A percentile compares a stretch with the other conserved stretches of the same genome.
phyloP scores from a whole-genome alignment of 2,329 filamentous ascomycete species.

The Didymellaceae sp. region DNA sequence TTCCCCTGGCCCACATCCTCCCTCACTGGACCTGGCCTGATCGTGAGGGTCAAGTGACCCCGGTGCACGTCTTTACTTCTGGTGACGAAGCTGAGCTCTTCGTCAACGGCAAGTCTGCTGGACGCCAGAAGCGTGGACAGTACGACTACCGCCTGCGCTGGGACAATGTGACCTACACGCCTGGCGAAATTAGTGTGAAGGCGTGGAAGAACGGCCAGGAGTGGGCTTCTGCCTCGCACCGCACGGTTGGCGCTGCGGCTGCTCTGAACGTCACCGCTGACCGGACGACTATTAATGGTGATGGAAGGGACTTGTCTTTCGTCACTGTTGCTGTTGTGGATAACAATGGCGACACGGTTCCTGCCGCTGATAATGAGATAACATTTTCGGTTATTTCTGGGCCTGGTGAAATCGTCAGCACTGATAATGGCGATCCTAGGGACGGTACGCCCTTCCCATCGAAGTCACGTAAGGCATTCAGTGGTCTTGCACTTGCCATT shows the following conservation, averaged over 20 bases:
- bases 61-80: conserved; percentile 61
- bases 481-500: conserved; percentile 34
- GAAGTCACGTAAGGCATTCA: conserved; percentile 32
- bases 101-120: conserved; percentile 58
- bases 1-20: conserved; percentile 58
- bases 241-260: conserved; percentile 52
- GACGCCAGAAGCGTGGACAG: conserved; percentile 45
- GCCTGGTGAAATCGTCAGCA: conserved; percentile 55
- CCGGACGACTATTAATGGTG: conserved; percentile 47
- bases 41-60: conserved; percentile 56
- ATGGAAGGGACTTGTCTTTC: conserved; percentile 56
- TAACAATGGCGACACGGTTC: conserved; percentile 52
- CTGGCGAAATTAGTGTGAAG: conserved; percentile 57
- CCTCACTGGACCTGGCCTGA: conserved; percentile 65
- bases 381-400: conserved; percentile 52
- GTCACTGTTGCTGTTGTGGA: conserved; percentile 57
- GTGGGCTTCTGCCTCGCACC: conserved; percentile 55
- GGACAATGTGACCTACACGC: conserved; percentile 58
- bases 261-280: conserved; percentile 52
- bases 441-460: conserved; percentile 33
- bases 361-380: conserved; percentile 52
- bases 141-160: conserved; percentile 60
- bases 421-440: conserved; percentile 58
- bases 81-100: conserved; percentile 63
- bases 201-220: conserved; percentile 56